A percentile compares a stretch with the other conserved stretches of the same genome.
Conservation (phyloP, 116 monocot species). For the Cymodocea nodosa region DNA sequence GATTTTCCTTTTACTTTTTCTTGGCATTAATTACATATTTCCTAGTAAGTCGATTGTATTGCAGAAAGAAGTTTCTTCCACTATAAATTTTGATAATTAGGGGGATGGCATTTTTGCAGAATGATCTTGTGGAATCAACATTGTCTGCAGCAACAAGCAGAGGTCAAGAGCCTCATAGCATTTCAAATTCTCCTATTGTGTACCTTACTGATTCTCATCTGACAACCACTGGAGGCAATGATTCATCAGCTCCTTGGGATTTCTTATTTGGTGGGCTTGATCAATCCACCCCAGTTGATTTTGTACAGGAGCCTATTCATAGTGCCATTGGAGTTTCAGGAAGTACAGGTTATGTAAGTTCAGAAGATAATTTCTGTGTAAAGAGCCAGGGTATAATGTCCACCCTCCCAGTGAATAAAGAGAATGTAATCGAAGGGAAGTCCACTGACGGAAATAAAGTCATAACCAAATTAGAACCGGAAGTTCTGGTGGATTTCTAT, state of each 20-base stretch:
- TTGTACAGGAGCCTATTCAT: not conserved
- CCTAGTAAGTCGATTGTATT: too few relatives aligned
- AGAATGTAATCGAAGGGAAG: not conserved
- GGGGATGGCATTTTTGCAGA: not conserved
- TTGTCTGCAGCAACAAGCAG: not conserved
- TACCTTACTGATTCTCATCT: not conserved
- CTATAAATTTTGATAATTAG: not conserved
- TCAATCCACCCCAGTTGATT: not conserved
- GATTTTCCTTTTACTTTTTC: too few relatives aligned
- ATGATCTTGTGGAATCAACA: constrained; percentile 1
- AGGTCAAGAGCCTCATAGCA: not conserved
- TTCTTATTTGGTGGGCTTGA: not conserved
- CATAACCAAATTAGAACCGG: constrained; percentile 1
- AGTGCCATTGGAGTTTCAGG: not conserved
- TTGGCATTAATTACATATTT: too few relatives aligned
- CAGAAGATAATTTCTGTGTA: not conserved
- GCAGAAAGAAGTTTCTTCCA: too few relatives aligned
- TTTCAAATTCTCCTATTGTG: not conserved
- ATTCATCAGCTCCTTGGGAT: not conserved
- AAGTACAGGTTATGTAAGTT: not conserved
- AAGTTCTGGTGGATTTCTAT: constrained; percentile 17
- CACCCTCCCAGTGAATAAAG: not conserved
- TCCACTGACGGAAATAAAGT: not conserved
- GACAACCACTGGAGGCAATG: not conserved
- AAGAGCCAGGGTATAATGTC: not conserved